These are phyloP conservation scores for Nigrospora osmanthi DNA, from an alignment of 2,329 filamentous ascomycete genomes.

Conservation along the genomic window DNA sequence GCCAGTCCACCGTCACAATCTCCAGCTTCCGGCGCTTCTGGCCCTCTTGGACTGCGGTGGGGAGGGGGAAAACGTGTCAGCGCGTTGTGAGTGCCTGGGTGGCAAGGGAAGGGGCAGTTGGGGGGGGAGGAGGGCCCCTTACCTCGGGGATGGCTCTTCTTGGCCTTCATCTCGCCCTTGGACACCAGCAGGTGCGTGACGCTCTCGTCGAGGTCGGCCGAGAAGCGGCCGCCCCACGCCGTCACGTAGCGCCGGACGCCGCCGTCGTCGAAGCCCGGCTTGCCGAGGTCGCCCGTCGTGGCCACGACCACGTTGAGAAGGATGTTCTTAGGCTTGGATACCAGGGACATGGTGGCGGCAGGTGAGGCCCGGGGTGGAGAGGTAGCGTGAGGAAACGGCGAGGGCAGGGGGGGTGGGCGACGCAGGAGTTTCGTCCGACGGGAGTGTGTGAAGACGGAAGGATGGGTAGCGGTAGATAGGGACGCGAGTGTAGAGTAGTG, in stretches of 20 bases:
- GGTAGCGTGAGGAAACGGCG: too few species aligned
- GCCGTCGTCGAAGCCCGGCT: slow-evolving; percentile 30
- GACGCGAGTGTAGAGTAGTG: too few species aligned
- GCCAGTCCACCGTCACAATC: slow-evolving; percentile 44
- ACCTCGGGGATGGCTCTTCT: slow-evolving; percentile 30
- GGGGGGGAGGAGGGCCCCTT: slow-evolving; percentile 1
- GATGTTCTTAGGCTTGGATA: slow-evolving; percentile 17
- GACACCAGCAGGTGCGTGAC: slow-evolving; percentile 71
- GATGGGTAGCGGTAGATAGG: too few species aligned
- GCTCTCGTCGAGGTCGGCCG: slow-evolving; percentile 35
- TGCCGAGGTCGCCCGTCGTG: slow-evolving; percentile 47
- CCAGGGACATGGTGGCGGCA: background rate
- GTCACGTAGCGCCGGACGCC: slow-evolving; percentile 61
- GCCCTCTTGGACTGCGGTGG: slow-evolving; percentile 29
- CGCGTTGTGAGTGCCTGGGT: too few species aligned
- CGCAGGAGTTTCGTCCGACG: too few species aligned
- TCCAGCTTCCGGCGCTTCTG: slow-evolving; percentile 26
- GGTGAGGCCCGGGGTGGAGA: too few species aligned
- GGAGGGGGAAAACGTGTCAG: too few species aligned
- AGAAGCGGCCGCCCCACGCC: slow-evolving; percentile 52
- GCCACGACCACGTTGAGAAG: slow-evolving; percentile 49
- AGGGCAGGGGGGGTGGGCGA: too few species aligned
- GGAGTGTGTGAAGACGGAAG: too few species aligned
- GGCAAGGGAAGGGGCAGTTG: too few species aligned
- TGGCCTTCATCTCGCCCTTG: slow-evolving; percentile 44